Base-by-base conservation (phyloP, 139 green algal species). In the Chlamydomonas eustigma region DNA sequence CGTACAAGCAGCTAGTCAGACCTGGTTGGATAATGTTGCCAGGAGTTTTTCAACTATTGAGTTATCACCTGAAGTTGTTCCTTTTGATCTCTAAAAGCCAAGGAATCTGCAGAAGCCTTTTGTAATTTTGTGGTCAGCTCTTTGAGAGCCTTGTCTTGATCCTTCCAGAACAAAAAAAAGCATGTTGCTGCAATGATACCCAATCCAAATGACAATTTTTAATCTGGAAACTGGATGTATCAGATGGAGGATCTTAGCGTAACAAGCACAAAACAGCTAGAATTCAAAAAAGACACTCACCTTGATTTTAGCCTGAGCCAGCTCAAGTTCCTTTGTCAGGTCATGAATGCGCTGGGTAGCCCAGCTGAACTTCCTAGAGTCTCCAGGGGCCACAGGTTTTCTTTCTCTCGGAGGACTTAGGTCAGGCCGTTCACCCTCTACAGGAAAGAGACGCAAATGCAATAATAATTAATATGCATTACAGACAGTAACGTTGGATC, bases 281-380 rank as follows among this genome's bases (percentile, higher is more conserved):
- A n/a, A n/a, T n/a, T n/a, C n/a, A n/a, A n/a, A n/a, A n/a, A n/a
- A n/a, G n/a, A n/a, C n/a, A n/a, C n/a, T n/a, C n/a, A 86, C 84
- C 82, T 83, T 87, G 35, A 81, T 75, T 24, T 50, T 64, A n/a
- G 35, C 39, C 2, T 78, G 71, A 1, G 80, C 77, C 6, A 73
- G 71, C 8, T 86, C 71, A 32, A 91, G 34, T 8, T 90, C 85
- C 31, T 84, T 78, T 3, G 77, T 78, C 1, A 90, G 76, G 32
- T 91, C 87, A 44, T 86, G 78, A 31, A 91, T 90, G 37, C 85
- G 79, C 38, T 88, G 76, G 0, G 87, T 91, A 1, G 87, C 82
- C 87, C 85, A 91, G 0, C 52, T 77, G 51, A 81, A 89, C 74
- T 86, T 87, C 12, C 84, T 71, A n/a, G 84, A 78, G 18, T 73